Conservation (phyloP, 768 basidiomycete species). For the Boletus sensibilis region DNA sequence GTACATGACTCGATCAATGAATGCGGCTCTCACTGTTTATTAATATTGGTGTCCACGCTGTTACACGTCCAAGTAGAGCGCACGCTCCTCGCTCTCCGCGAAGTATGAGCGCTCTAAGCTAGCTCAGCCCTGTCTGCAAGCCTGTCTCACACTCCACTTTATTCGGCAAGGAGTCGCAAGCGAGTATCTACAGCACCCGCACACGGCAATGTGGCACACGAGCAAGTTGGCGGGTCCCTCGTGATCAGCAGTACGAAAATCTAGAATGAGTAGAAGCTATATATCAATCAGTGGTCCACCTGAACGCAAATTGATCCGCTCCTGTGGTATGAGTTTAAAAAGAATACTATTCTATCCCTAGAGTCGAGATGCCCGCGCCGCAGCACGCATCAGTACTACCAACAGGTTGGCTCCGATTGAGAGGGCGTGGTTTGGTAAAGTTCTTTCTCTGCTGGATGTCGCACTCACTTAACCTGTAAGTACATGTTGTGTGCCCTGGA, state of each 20-base stretch:
- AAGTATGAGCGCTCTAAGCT: neutral
- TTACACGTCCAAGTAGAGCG: neutral
- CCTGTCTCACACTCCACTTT: neutral
- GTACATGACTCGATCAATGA: slow-evolving; percentile 1
- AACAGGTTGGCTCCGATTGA: slow-evolving; percentile 8
- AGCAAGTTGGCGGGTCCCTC: neutral
- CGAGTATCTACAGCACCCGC: neutral
- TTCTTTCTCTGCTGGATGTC: slow-evolving; percentile 7
- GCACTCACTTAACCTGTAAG: slow-evolving; percentile 17
- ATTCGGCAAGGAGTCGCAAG: neutral
- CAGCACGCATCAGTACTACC: neutral
- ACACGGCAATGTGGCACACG: neutral
- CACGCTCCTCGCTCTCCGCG: neutral
- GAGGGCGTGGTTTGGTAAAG: slow-evolving; percentile 30
- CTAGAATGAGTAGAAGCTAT: neutral
- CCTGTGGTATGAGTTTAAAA: neutral
- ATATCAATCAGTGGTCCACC: neutral
- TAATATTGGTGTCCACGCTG: slow-evolving; percentile 4
- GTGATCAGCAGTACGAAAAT: neutral
- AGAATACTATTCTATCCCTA: neutral
- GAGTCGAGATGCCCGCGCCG: slow-evolving; percentile 12
- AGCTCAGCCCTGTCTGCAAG: neutral
- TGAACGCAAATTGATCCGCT: slow-evolving; percentile 13
- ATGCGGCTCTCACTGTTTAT: slow-evolving; percentile 3
- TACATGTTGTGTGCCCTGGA: slow-evolving; percentile 23